Evolutionary conservation across 257 asterid species (phyloP).

Genomic region (Lantana camara): DNA sequence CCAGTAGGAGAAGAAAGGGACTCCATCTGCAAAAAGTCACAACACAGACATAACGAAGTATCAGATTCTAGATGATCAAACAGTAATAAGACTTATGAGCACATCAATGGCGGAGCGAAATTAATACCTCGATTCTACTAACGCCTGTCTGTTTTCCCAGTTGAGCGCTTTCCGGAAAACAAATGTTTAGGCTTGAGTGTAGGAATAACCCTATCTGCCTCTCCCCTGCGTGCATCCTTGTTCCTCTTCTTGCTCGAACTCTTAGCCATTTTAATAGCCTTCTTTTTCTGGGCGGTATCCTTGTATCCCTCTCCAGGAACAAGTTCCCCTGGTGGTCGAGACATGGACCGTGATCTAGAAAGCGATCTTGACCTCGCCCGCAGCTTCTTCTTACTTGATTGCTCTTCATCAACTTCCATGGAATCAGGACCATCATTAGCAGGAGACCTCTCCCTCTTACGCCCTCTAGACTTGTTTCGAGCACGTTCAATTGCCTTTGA

Average conservation of each 20-base stretch:
- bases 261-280: constrained; percentile 66
- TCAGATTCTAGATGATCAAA: constrained; percentile 8
- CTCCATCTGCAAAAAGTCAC: constrained; percentile 18
- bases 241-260: constrained; percentile 62
- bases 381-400: constrained; percentile 69
- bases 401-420: constrained; percentile 77
- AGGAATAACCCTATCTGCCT: constrained; percentile 89
- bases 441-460: constrained; percentile 85
- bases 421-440: constrained; percentile 42
- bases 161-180: constrained; percentile 81
- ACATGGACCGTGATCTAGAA: constrained; percentile 60
- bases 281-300: constrained; percentile 71
- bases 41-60: not conserved
- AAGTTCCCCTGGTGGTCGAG: constrained; percentile 66
- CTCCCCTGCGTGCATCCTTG: constrained; percentile 87
- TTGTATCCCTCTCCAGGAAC: constrained; percentile 89
- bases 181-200: constrained; percentile 78
- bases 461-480: constrained; percentile 82
- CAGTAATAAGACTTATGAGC: too few species aligned
- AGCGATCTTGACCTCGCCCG: constrained; percentile 41
- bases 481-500: constrained; percentile 72
- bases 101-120: too few species aligned
- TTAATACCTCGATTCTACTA: constrained; percentile 57
- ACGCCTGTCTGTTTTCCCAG: constrained; percentile 86
- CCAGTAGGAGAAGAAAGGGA: not conserved